phyloP scores from a whole-genome alignment of 768 basidiomycete genomes.

The Scleroderma bovista region DNA sequence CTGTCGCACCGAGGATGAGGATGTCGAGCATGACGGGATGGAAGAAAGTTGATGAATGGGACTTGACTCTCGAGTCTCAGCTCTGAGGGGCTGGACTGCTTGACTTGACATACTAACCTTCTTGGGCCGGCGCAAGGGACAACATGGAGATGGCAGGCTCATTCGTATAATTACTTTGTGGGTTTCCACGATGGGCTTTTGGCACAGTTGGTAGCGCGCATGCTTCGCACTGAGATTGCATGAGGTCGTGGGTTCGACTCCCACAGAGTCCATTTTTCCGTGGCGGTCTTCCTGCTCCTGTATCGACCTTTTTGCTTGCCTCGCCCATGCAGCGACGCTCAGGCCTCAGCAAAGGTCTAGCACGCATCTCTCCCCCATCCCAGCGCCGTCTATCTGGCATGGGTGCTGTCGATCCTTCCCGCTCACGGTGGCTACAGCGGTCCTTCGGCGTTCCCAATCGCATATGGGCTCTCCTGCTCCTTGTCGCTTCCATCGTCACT shows the following conservation, averaged over 20 bases:
- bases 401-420: conserved; percentile 36
- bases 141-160: no score
- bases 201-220: conserved; percentile 59
- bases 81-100: no score
- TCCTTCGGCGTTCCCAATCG: conserved; percentile 60
- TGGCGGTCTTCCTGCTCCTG: neutral
- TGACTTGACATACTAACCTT: no score
- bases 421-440: conserved; percentile 51
- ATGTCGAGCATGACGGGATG: no score
- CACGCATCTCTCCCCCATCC: conserved; percentile 49
- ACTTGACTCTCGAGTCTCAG: no score
- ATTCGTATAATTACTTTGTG: neutral
- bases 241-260: conserved; percentile 57
- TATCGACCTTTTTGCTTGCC: neutral
- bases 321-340: conserved; percentile 55
- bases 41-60: no score
- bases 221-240: conserved; percentile 47
- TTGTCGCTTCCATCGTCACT: conserved; percentile 49
- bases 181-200: conserved; percentile 35
- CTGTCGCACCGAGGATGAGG: no score
- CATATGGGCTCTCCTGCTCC: conserved; percentile 57
- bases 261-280: conserved; percentile 40
- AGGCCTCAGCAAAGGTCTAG: conserved; percentile 41
- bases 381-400: conserved; percentile 37
- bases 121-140: no score